Percentiles rank a stretch among this genome's conserved stretches.
These are phyloP conservation scores for Bimuria novae-zelandiae DNA, from an alignment of 2,329 filamentous ascomycete species.

Conservation along the genomic window DNA sequence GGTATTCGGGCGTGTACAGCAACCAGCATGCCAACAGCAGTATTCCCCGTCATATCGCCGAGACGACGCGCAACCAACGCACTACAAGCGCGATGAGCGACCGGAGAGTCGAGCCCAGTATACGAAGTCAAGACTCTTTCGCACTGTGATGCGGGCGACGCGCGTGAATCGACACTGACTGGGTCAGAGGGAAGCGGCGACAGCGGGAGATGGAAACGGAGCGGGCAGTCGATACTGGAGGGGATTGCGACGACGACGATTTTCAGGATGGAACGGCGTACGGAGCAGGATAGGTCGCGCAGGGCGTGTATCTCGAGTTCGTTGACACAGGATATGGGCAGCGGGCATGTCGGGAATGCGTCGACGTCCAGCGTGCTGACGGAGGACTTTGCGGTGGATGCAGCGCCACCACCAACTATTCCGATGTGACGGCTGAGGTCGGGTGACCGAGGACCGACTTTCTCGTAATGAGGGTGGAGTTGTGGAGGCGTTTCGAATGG, in stretches of 20 bases:
- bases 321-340: neutral
- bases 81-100: slow-evolving; percentile 13
- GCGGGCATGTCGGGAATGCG: neutral
- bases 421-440: neutral
- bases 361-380: neutral
- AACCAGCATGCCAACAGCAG: slow-evolving; percentile 1
- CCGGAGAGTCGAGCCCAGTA: slow-evolving; percentile 13
- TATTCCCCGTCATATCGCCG: slow-evolving; percentile 1
- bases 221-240: neutral
- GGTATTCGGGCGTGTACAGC: neutral
- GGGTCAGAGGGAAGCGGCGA: neutral
- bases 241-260: neutral
- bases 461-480: neutral
- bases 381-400: neutral
- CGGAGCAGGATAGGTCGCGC: neutral
- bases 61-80: slow-evolving; percentile 10
- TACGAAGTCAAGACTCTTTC: slow-evolving; percentile 19
- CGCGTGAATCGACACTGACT: neutral
- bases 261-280: neutral
- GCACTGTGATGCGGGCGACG: slow-evolving; percentile 11
- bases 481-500: neutral
- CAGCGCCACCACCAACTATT: neutral
- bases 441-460: neutral
- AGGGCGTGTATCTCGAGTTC: neutral
- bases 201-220: neutral